A percentile compares a stretch with the other conserved stretches of the same genome.
phyloP scores from a whole-genome alignment of 2,329 filamentous ascomycete genomes.

The Ceratocystis papillata region DNA sequence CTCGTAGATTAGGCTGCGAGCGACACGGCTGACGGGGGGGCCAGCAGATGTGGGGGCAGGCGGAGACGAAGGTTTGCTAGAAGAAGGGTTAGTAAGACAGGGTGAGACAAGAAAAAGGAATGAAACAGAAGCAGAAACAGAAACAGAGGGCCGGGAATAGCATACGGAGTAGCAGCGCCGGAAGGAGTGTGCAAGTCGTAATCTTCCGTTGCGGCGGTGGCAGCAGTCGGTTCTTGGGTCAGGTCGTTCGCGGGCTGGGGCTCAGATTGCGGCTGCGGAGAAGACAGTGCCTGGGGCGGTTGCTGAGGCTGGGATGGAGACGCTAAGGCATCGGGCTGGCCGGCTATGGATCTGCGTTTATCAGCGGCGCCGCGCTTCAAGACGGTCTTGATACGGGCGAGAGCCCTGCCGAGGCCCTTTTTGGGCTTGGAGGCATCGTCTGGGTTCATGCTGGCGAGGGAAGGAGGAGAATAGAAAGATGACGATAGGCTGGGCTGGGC shows the following conservation, averaged over 20 bases:
- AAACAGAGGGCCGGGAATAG: too few relatives aligned
- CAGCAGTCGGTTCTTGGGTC: not conserved
- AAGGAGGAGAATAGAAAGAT: not conserved
- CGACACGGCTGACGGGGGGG: conserved; percentile 20
- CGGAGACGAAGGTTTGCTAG: not conserved
- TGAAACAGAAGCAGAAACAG: not conserved
- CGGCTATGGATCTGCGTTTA: not conserved
- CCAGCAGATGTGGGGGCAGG: conserved; percentile 27
- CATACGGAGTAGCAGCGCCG: not conserved
- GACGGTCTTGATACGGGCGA: conserved; percentile 42
- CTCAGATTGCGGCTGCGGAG: not conserved
- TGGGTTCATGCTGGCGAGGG: not conserved
- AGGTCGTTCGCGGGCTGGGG: not conserved
- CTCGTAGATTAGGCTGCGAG: conserved; percentile 42
- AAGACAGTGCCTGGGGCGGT: not conserved
- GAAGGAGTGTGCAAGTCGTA: not conserved
- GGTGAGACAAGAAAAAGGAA: not conserved
- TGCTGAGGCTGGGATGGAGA: not conserved
- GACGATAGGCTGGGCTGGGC: not conserved
- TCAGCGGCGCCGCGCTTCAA: conserved; percentile 35
- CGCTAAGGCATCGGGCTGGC: not conserved
- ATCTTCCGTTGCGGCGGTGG: not conserved
- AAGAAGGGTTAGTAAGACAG: not conserved
- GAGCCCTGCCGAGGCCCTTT: conserved; percentile 39
- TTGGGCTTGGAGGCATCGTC: conserved; percentile 32